Conservation (phyloP, 2,329 filamentous ascomycete genomes). For the Ambrosiella xylebori region DNA sequence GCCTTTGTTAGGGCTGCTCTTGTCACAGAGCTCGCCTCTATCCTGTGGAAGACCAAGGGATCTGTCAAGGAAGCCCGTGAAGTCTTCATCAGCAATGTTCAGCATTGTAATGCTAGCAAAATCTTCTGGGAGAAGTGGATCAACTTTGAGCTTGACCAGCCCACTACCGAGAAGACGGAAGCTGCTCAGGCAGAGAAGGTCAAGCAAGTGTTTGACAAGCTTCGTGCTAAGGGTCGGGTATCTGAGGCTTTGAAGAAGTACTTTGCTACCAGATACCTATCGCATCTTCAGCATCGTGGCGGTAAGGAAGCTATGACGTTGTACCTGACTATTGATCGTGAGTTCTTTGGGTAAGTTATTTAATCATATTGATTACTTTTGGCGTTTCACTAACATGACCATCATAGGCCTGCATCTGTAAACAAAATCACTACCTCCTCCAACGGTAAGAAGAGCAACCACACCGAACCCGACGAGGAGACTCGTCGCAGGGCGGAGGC, state of each 20-base stretch:
- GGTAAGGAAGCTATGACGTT: slow-evolving; percentile 71
- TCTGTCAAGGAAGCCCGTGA: slow-evolving; percentile 64
- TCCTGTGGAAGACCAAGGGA: slow-evolving; percentile 79
- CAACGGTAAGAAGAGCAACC: slow-evolving; percentile 30
- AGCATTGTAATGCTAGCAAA: slow-evolving; percentile 70
- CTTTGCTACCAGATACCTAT: slow-evolving; percentile 61
- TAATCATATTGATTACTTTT: slow-evolving; percentile 3
- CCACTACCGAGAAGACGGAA: slow-evolving; percentile 48
- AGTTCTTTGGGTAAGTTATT: slow-evolving; percentile 62
- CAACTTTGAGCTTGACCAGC: slow-evolving; percentile 74
- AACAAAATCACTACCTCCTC: slow-evolving; percentile 24
- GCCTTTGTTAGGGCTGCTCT: slow-evolving; percentile 71
- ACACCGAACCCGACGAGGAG: slow-evolving; percentile 32
- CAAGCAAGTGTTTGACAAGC: slow-evolving; percentile 60
- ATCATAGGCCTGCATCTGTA: slow-evolving; percentile 29
- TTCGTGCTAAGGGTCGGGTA: slow-evolving; percentile 57
- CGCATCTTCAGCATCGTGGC: slow-evolving; percentile 68
- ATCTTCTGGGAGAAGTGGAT: slow-evolving; percentile 85
- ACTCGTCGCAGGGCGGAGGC: slow-evolving; percentile 34
- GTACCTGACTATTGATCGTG: slow-evolving; percentile 65
- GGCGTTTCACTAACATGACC: slow-evolving; percentile 7
- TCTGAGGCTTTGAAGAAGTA: slow-evolving; percentile 52
- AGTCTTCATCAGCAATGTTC: slow-evolving; percentile 65
- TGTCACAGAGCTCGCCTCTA: slow-evolving; percentile 70
- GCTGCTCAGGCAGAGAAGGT: slow-evolving; percentile 52